Evolutionary conservation across 371 early-diverging fungal genomes (phyloP).

Genomic region (Smittium culicis): DNA sequence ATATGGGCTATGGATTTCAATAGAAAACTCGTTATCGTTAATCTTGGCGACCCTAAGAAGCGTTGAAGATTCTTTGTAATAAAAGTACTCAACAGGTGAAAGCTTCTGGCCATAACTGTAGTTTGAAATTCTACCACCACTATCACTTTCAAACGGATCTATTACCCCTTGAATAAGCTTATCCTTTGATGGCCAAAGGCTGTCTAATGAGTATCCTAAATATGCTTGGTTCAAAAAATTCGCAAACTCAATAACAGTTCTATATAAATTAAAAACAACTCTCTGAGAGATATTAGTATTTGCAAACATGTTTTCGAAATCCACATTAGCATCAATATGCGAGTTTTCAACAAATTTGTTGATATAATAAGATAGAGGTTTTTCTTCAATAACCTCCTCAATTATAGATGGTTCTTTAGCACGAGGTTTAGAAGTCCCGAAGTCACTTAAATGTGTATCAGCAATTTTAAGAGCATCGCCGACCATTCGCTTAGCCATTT

Average conservation of each 20-base stretch:
- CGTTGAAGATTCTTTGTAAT: neutral
- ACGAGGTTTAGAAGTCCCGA: neutral
- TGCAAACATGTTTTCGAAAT: neutral
- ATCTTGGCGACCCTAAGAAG: neutral
- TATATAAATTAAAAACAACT: neutral
- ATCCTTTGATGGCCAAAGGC: neutral
- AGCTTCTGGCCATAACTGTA: neutral
- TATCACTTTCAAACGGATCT: neutral
- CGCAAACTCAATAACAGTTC: neutral
- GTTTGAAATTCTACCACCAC: neutral
- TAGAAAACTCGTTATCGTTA: neutral
- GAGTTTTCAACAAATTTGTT: neutral
- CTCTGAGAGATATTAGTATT: neutral
- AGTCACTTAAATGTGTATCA: neutral
- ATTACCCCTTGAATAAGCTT: neutral
- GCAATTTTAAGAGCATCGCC: neutral
- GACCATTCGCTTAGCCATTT: neutral
- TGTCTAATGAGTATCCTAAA: neutral
- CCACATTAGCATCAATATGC: neutral
- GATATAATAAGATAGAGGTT: neutral
- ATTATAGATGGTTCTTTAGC: neutral
- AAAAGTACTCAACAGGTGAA: neutral
- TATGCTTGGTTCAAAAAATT: neutral
- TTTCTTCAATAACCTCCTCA: neutral
- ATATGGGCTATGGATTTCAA: neutral